Evolutionary conservation across 2,329 filamentous ascomycete species (phyloP).

Genomic region (Cordyceps tenuipes): DNA sequence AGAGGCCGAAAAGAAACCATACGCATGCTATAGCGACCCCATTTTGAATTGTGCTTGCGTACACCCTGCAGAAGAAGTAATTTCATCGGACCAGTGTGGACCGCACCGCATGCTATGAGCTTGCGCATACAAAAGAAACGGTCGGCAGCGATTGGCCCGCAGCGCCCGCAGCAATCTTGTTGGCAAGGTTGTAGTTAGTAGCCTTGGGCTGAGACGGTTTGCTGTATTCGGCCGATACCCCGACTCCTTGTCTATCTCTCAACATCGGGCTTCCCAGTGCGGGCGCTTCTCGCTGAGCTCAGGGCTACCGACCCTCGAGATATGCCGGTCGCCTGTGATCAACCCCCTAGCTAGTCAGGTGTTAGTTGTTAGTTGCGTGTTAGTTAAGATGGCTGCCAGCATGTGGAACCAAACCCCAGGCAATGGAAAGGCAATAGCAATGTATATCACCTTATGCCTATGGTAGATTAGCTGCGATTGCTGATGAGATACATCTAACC

Average conservation of each 20-base stretch:
- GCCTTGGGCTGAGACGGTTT: neutral
- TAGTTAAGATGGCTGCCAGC: neutral
- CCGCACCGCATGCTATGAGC: neutral
- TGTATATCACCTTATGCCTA: neutral
- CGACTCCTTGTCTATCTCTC: neutral
- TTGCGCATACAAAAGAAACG: neutral
- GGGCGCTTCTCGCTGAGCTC: neutral
- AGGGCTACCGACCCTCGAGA: neutral
- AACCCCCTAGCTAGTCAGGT: neutral
- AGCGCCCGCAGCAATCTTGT: neutral
- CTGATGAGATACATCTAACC: neutral
- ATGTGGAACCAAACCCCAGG: neutral
- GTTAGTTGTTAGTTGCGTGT: neutral
- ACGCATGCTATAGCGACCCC: no score
- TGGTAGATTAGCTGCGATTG: neutral
- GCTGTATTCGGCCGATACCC: neutral
- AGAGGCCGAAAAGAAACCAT: no score
- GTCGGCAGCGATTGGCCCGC: neutral
- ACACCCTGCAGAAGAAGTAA: no score
- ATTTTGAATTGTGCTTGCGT: neutral
- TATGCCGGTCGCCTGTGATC: neutral
- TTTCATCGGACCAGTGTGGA: neutral
- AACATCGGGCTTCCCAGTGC: neutral
- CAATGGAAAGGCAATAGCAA: neutral
- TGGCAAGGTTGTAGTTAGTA: neutral